Base-by-base conservation (phyloP, 306 rosid genomes). In the Trifolium dubium region DNA sequence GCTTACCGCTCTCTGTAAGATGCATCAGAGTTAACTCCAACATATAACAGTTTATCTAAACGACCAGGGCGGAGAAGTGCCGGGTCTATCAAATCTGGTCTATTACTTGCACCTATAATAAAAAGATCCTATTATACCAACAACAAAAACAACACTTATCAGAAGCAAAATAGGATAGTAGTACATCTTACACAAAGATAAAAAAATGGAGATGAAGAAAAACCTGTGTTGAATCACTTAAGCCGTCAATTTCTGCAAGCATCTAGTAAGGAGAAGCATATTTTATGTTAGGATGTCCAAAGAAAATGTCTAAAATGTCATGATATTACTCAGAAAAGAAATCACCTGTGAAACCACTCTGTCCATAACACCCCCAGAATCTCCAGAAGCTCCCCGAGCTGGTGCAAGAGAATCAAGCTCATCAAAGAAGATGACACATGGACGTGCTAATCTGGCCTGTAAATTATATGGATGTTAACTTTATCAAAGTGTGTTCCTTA, bases 401-500 rank as follows among this genome's bases (percentile, higher is more conserved):
- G 99, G 96, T 77, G 99, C 99, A 83, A 92, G 96, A 80, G 99
- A 94, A 79, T 89, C 97, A 69, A 94, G 92, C 77, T 94, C 99
- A 79, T 94, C 97, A 32, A 92, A 94, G 85, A 94, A 92, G 80
- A 94, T 89, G 70, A 94, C 99, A 82, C 97, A 92, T 28, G 99
- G 99, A 50, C 93, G 97, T 28, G 99, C 94, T 81, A 95, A 87
- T 83, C 99, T 87, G 54, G 96, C 96, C 97, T 94, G 79, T 40
- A 76, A 73, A 74, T 77, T 23, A 37, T 32, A 55, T 46, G 53
- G 34, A 58, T 35, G 29, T 54, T 56, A 30, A 58, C 9, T 69
- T 13, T 13, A 69, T 79, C 61, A 78, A 73, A 81, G 31, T 77
- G 30, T 17, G 67, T 46, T 72, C 50, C 56, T 18, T 65, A 47